Evolutionary conservation across 257 asterid species (phyloP), one percentile per base, ranked within the genome.

Genomic region (Solanum ahanhuiri): DNA sequence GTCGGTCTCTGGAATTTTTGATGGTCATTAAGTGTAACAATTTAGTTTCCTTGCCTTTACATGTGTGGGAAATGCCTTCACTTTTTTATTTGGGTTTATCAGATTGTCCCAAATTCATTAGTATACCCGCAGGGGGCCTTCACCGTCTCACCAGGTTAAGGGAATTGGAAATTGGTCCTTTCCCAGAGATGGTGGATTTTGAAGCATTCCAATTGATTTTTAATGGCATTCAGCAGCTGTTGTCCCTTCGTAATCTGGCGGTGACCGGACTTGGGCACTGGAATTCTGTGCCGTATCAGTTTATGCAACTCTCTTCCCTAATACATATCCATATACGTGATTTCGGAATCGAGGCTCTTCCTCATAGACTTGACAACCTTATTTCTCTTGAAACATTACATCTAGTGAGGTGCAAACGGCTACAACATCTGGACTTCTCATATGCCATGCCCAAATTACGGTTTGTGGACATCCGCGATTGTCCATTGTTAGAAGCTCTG

Each of bases 271-370:
- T 7, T 84, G 63, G 79, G 57, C 33, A 31, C 33, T 31, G 33
- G 33, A 31, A 86, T 8, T 57, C 76, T 82, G 58, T 87, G 2
- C 90, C 91, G 0, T 8, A 84, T 12, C 86, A 84, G 35, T 31
- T 90, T 43, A 88, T 87, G 45, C 79, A 77, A 34, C 76, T 90
- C 39, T 31, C 89, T 60, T 67, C 88, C 39, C 85, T 89, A 17
- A 70, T 3, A 3, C 0, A 0, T 0, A 7, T 91, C 1, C 0
- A 0, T 0, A 12, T 91, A 7, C 0, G 2, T 3, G 64, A 39
- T 2, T 89, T 88, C 3, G 87, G 86, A 75, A 39, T 87, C 0
- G 77, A 90, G 73, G 66, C n/a, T 22, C 84, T 91, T n/a, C 92
- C 90, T 3, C 79, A 87, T 30, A 88, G 87, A 86, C 15, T 90